These are phyloP conservation scores for Myxozyma vanderwaltii DNA, from an alignment of 805 yeast genomes.

Conservation along the genomic window DNA sequence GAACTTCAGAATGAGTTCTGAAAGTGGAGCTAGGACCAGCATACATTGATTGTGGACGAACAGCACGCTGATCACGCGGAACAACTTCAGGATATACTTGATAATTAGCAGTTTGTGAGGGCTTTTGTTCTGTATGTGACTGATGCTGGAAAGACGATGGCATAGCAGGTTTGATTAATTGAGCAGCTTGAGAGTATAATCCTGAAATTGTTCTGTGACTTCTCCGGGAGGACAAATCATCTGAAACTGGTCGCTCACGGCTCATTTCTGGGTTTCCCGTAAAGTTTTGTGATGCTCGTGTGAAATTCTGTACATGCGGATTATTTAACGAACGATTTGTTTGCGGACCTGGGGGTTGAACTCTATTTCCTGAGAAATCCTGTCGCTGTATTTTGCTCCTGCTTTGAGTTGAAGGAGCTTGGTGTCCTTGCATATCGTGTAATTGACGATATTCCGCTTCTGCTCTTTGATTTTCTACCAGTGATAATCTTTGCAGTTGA, in stretches of 20 bases:
- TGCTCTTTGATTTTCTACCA: not conserved
- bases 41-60: not conserved
- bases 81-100: conserved; percentile 10
- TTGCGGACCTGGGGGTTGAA: not conserved
- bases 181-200: not conserved
- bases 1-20: not conserved
- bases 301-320: not conserved
- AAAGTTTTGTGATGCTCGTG: not conserved
- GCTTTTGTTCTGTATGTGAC: not conserved
- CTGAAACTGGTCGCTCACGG: not conserved
- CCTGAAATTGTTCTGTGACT: not conserved
- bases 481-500: not conserved
- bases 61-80: conserved; percentile 3
- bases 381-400: not conserved
- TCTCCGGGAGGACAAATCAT: not conserved
- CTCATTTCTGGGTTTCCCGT: too few species aligned
- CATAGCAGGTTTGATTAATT: not conserved
- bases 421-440: too few species aligned
- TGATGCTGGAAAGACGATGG: not conserved
- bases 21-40: not conserved
- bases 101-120: not conserved
- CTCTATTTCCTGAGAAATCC: not conserved
- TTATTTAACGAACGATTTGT: not conserved
- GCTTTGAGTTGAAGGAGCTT: not conserved
- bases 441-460: not conserved